These are phyloP conservation scores for Coccinonectria pachysandricola DNA, from an alignment of 2,329 filamentous ascomycete species.

Conservation along the genomic window DNA sequence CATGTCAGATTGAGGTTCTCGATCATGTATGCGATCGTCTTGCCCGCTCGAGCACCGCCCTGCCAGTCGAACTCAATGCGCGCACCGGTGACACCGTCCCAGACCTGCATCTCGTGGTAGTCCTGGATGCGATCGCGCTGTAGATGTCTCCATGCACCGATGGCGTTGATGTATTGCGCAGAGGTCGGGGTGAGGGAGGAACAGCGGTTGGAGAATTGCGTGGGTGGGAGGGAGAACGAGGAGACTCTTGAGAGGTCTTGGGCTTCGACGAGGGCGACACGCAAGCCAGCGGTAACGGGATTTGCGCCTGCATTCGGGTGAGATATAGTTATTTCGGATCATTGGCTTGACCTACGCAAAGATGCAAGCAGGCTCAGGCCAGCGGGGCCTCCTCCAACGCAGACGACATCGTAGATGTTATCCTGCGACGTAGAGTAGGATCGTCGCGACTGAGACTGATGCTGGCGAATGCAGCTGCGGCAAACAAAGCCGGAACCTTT, in stretches of 20 bases:
- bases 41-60: constrained; percentile 34
- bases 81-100: constrained; percentile 85
- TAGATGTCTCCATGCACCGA: constrained; percentile 78
- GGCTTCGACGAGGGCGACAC: constrained; percentile 80
- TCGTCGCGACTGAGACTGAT: constrained; percentile 26
- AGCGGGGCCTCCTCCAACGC: constrained; percentile 80
- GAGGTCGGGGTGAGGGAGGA: constrained; percentile 88
- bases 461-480: constrained; percentile 33
- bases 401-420: constrained; percentile 88
- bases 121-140: constrained; percentile 64
- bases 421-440: constrained; percentile 37
- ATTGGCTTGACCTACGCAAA: constrained; percentile 43
- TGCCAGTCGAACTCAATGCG: constrained; percentile 81
- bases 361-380: constrained; percentile 74
- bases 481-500: constrained; percentile 31
- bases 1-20: constrained; percentile 87
- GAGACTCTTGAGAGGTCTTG: constrained; percentile 68
- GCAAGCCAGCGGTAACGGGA: constrained; percentile 63
- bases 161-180: constrained; percentile 68
- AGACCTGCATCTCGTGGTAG: constrained; percentile 96
- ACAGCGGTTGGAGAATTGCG: constrained; percentile 83
- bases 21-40: constrained; percentile 86
- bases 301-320: constrained; percentile 51
- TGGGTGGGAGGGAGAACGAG: constrained; percentile 54
- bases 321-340: constrained; percentile 1